phyloP scores from a whole-genome alignment of 495 filamentous ascomycete species.

The Aspergillus carlsbadensis region DNA sequence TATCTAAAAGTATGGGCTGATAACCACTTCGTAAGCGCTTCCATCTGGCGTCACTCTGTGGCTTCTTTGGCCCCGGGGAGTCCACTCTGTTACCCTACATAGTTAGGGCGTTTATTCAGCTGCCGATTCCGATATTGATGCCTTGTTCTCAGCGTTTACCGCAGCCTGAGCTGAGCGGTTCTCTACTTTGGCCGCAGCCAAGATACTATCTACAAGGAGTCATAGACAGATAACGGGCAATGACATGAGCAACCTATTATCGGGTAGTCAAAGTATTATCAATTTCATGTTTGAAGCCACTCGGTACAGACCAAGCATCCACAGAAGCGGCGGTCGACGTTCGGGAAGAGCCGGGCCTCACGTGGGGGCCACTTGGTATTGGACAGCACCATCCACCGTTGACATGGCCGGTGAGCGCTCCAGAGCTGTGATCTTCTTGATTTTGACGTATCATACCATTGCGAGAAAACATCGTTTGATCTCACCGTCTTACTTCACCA shows the following conservation, averaged over 20 bases:
- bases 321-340: conserved; percentile 3
- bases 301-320: not conserved
- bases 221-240: too few species aligned
- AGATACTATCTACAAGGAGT: too few species aligned
- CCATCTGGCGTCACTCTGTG: not conserved
- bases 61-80: too few species aligned
- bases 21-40: not conserved
- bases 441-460: not conserved
- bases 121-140: not conserved
- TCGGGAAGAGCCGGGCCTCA: conserved; percentile 13
- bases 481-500: not conserved
- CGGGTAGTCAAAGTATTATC: not conserved
- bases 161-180: too few species aligned
- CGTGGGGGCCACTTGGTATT: conserved; percentile 6
- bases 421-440: not conserved
- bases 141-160: too few species aligned
- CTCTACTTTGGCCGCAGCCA: too few species aligned
- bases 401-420: not conserved
- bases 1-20: not conserved
- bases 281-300: not conserved
- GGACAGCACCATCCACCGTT: not conserved
- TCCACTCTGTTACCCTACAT: too few species aligned
- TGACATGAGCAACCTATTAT: too few species aligned
- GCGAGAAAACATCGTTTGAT: not conserved
- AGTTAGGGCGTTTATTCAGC: not conserved